Percentiles rank a stretch among this genome's conserved stretches.
phyloP scores from a whole-genome alignment of 345 rosid species.

The Aquilaria yunnanensis region DNA sequence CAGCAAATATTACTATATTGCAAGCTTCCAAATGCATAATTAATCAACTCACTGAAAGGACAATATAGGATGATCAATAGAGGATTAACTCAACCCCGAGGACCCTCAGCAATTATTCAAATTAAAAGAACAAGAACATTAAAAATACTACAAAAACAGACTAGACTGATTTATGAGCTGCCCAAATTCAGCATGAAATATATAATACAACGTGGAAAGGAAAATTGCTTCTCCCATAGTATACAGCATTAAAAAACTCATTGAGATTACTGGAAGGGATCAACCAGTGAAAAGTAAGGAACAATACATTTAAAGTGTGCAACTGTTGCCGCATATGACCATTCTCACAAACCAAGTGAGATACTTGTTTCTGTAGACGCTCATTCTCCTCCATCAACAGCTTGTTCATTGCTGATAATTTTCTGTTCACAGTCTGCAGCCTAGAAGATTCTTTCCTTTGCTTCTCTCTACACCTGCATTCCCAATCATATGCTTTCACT shows the following conservation, averaged over 20 bases:
- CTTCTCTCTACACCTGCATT: slow-evolving; percentile 94
- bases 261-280: neutral
- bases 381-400: slow-evolving; percentile 99
- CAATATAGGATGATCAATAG: too few relatives aligned
- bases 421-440: slow-evolving; percentile 91
- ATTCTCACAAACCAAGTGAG: slow-evolving; percentile 92
- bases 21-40: too few relatives aligned
- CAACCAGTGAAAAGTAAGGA: slow-evolving; percentile 1
- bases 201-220: neutral
- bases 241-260: neutral
- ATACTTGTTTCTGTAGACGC: slow-evolving; percentile 95
- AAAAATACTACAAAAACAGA: neutral
- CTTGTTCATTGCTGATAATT: slow-evolving; percentile 94
- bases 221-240: slow-evolving; percentile 1
- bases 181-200: neutral
- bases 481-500: slow-evolving; percentile 16
- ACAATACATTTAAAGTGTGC: slow-evolving; percentile 49
- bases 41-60: too few relatives aligned
- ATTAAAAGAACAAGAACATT: neutral
- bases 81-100: too few relatives aligned
- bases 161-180: neutral
- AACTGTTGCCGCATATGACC: slow-evolving; percentile 86
- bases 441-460: slow-evolving; percentile 95
- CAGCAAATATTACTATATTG: too few relatives aligned
- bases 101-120: too few relatives aligned